Conservation (phyloP, 257 asterid species). For the Mentha longifolia region DNA sequence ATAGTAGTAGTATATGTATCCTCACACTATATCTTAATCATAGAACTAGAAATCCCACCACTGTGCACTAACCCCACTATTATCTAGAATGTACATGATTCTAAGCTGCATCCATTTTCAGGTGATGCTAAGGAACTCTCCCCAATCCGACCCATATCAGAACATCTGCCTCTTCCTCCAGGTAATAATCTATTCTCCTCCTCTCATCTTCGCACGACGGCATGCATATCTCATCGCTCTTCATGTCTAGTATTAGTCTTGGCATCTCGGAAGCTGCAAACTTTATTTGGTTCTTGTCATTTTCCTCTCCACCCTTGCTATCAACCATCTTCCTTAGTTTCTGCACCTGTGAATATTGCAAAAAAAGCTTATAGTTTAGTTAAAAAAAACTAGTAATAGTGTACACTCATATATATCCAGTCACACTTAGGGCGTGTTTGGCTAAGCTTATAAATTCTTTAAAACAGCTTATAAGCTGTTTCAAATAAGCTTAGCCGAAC, state of each 20-base stretch:
- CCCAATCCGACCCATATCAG: slow-evolving; percentile 43
- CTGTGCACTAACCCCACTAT: slow-evolving; percentile 37
- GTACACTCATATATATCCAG: too few species aligned
- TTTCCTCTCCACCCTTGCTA: slow-evolving; percentile 27
- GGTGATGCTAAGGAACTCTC: slow-evolving; percentile 46
- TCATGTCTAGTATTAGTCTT: slow-evolving; percentile 32
- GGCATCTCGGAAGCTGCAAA: slow-evolving; percentile 40
- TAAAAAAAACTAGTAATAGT: not conserved
- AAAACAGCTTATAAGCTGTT: not conserved
- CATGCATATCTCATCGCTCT: slow-evolving; percentile 33
- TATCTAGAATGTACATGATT: slow-evolving; percentile 48
- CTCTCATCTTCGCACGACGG: slow-evolving; percentile 35
- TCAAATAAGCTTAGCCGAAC: too few species aligned
- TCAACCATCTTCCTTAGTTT: slow-evolving; percentile 50
- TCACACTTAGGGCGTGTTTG: too few species aligned
- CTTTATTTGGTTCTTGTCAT: slow-evolving; percentile 31
- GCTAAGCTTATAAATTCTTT: too few species aligned
- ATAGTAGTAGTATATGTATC: too few species aligned
- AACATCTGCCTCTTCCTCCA: slow-evolving; percentile 46
- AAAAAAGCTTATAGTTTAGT: not conserved
- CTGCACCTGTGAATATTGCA: slow-evolving; percentile 55
- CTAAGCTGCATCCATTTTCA: slow-evolving; percentile 51
- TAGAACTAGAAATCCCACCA: slow-evolving; percentile 48
- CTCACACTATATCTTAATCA: slow-evolving; percentile 18
- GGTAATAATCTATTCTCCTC: slow-evolving; percentile 39